Percentiles rank a stretch among this genome's conserved stretches.
Conservation (phyloP, 805 yeast genomes). For the Wickerhamiella kurtzmanii region DNA sequence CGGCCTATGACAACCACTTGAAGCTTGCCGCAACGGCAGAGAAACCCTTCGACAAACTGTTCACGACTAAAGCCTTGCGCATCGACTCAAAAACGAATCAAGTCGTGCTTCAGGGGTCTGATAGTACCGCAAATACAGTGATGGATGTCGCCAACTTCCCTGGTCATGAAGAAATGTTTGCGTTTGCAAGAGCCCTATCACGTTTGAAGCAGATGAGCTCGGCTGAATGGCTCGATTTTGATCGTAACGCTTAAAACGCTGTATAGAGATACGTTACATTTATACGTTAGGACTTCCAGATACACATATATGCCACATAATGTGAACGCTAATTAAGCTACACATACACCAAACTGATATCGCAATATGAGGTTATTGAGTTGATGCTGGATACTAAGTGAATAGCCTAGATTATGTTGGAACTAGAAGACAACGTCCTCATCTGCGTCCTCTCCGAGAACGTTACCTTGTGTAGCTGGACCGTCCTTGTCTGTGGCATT, state of each 20-base stretch:
- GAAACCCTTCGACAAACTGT: slow-evolving; percentile 68
- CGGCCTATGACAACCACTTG: slow-evolving; percentile 85
- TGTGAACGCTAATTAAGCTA: too few species aligned
- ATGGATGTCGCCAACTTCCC: slow-evolving; percentile 44
- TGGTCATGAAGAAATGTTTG: slow-evolving; percentile 89
- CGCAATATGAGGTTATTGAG: too few species aligned
- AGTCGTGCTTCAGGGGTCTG: slow-evolving; percentile 14
- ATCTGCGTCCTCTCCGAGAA: neutral
- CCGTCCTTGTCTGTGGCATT: slow-evolving; percentile 1
- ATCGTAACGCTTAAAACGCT: slow-evolving; percentile 3
- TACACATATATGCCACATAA: too few species aligned
- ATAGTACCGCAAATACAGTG: slow-evolving; percentile 43
- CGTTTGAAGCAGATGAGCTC: slow-evolving; percentile 90
- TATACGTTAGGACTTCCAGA: too few species aligned
- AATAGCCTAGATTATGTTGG: neutral
- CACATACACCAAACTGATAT: too few species aligned
- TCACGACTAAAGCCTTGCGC: slow-evolving; percentile 54
- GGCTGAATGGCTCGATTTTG: slow-evolving; percentile 51
- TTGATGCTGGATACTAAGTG: too few species aligned
- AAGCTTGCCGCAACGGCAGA: slow-evolving; percentile 81
- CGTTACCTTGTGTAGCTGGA: slow-evolving; percentile 1
- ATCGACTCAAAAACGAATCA: slow-evolving; percentile 25
- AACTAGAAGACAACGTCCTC: slow-evolving; percentile 15
- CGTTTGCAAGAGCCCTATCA: slow-evolving; percentile 88
- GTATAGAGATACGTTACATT: too few species aligned